phyloP scores from a whole-genome alignment of 2,329 filamentous ascomycete species.

The Graphilbum fragrans region DNA sequence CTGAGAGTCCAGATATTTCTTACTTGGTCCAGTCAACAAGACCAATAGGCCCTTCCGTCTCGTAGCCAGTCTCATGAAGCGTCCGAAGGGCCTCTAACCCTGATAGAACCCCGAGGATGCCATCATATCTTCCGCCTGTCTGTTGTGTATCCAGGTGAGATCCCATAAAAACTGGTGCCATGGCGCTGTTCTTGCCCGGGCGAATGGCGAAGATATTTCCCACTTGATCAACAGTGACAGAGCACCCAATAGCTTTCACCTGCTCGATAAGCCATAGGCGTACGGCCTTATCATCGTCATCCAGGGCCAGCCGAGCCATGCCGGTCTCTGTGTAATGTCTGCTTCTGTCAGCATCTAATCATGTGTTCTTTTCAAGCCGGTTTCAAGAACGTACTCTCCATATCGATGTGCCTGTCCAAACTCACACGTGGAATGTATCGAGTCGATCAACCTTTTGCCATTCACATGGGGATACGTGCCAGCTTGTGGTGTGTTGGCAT shows the following conservation, averaged over 20 bases:
- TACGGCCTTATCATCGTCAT: conserved; percentile 57
- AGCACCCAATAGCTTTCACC: conserved; percentile 50
- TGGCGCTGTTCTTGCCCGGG: conserved; percentile 41
- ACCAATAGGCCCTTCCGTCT: conserved; percentile 60
- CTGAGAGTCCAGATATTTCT: too few relatives aligned
- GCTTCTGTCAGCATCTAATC: too few relatives aligned
- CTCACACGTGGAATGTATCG: conserved; percentile 11
- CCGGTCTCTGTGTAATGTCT: conserved; percentile 42
- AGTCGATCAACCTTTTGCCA: conserved; percentile 8
- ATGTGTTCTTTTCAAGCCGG: background rate
- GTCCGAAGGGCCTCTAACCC: conserved; percentile 61
- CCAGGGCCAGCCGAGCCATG: conserved; percentile 63
- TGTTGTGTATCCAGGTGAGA: conserved; percentile 58
- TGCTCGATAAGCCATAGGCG: conserved; percentile 66
- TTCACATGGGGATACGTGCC: conserved; percentile 7
- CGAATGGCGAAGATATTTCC: conserved; percentile 70
- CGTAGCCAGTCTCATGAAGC: conserved; percentile 52
- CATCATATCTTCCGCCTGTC: conserved; percentile 58
- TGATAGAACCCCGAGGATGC: conserved; percentile 62
- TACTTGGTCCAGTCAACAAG: conserved; percentile 71
- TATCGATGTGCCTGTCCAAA: conserved; percentile 11
- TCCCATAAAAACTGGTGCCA: conserved; percentile 53
- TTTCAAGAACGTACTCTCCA: conserved; percentile 7
- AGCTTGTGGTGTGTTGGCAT: too few relatives aligned
- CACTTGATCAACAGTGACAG: conserved; percentile 58